phyloP scores from a whole-genome alignment of 352 stramenopile genomes.

The Phytophthora hybrid region DNA sequence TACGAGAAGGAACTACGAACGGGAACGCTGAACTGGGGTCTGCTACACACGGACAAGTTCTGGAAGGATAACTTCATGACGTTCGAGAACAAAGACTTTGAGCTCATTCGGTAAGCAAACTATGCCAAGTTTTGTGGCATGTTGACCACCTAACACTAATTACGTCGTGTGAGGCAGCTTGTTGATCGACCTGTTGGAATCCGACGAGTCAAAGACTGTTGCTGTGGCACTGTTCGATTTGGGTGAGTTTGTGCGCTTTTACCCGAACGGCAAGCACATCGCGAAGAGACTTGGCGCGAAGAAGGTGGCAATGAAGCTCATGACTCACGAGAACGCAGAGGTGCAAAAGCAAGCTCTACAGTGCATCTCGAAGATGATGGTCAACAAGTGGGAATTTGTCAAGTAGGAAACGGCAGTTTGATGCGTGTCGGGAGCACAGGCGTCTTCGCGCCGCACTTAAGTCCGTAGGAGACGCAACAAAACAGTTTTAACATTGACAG shows the following conservation, averaged over 20 bases:
- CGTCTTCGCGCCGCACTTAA: not conserved
- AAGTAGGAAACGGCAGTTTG: conserved; percentile 55
- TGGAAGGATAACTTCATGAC: conserved; percentile 98
- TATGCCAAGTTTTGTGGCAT: not conserved
- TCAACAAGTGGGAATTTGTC: conserved; percentile 98
- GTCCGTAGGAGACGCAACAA: conserved; percentile 11
- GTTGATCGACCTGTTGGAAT: conserved; percentile 94
- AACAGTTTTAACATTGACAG: conserved; percentile 32
- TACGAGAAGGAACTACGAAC: conserved; percentile 97
- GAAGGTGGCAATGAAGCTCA: conserved; percentile 97
- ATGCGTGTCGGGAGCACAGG: not conserved
- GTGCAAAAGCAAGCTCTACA: conserved; percentile 98
- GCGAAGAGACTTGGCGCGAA: conserved; percentile 97
- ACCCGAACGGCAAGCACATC: conserved; percentile 96
- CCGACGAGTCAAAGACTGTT: conserved; percentile 94
- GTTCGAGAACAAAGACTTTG: conserved; percentile 97
- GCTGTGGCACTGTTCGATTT: conserved; percentile 97
- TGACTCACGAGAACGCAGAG: conserved; percentile 96
- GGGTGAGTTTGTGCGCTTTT: conserved; percentile 98
- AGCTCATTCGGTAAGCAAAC: conserved; percentile 78
- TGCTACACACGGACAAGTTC: conserved; percentile 98
- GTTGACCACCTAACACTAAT: conserved; percentile 1
- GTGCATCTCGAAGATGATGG: conserved; percentile 99
- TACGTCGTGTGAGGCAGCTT: conserved; percentile 57
- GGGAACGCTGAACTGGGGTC: conserved; percentile 95